Evolutionary conservation across 495 filamentous ascomycete species (phyloP), one percentile per base, ranked within the genome.

Genomic region (Xylaria flabelliformis): DNA sequence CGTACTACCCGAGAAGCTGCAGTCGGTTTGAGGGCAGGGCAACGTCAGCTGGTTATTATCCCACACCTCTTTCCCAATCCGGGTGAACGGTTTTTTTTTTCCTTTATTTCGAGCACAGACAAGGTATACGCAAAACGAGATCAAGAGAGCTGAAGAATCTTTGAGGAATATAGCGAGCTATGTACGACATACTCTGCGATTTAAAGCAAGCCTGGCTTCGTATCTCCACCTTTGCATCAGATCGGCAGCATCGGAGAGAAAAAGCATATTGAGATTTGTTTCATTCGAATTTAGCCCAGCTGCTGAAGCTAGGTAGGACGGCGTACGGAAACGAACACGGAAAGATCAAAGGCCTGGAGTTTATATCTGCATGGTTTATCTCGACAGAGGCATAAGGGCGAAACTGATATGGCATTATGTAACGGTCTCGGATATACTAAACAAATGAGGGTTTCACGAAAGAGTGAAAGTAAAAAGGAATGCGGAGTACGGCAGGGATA

Each of bases 11-110:
- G 50, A 75, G 80, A 58, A 75, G 75, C 17, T 84, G 83, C 67
- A 81, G 80, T 10, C 75, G 82, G 53, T 85, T 83, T 69, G 84
- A 86, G 66, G 82, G 82, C 42, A 87, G 84, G 66, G 26, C 81
- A 21, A 81, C 77, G 62, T 85, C 83, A 13, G 66, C 64, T 15
- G 85, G 84, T 19, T 84, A 83, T 61, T 87, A 87, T 64, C 85
- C 85, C 17, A 82, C 82, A 13, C 74, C 77, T 50, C 77, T 79
- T 24, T 74, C 77, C 15, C 77, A 78, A 55, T 79, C 77, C 8
- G 77, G 75, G 51, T 79, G 69, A 76, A 73, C 10, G 48, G 9
- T 6, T 32, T 19, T 21, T 39, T 36, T 8, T 8, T 8, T 8
- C 5, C 1, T 39, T 39, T 39, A 6, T 39, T 44, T 64, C 50